phyloP scores from a whole-genome alignment of 495 filamentous ascomycete genomes.

The Annulohypoxylon stygium region DNA sequence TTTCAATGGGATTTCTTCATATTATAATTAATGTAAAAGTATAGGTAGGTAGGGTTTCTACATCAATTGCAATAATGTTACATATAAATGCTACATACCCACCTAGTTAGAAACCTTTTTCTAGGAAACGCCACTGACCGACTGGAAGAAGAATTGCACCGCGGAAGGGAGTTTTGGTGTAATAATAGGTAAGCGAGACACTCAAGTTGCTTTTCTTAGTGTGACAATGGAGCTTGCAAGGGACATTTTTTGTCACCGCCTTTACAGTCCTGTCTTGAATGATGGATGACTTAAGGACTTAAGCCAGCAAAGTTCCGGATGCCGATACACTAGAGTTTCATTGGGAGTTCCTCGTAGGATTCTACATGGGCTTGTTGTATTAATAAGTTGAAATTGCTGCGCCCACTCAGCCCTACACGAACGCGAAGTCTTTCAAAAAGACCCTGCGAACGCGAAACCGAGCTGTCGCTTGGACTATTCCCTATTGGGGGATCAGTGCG shows the following conservation, averaged over 20 bases:
- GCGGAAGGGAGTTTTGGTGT: too few relatives aligned
- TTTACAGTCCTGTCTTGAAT: neutral
- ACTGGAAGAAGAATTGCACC: too few relatives aligned
- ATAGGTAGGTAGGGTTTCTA: too few relatives aligned
- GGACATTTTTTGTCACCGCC: neutral
- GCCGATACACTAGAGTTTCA: neutral
- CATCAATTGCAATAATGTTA: too few relatives aligned
- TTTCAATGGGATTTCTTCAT: too few relatives aligned
- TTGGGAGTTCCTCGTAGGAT: neutral
- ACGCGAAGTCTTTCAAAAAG: neutral
- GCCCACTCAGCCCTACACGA: neutral
- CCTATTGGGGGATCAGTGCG: neutral
- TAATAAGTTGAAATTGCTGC: neutral
- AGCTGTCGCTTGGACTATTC: neutral
- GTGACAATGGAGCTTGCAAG: neutral
- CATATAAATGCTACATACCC: too few relatives aligned
- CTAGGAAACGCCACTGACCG: too few relatives aligned
- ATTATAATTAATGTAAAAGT: too few relatives aligned
- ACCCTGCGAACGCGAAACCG: neutral
- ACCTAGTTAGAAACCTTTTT: too few relatives aligned
- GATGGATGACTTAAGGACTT: neutral
- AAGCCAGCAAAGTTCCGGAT: neutral
- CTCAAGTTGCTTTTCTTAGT: too few relatives aligned
- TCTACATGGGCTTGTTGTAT: neutral
- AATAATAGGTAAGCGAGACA: too few relatives aligned